phyloP scores from a whole-genome alignment of 2,329 filamentous ascomycete genomes.

The Ophiocordyceps unilateralis region DNA sequence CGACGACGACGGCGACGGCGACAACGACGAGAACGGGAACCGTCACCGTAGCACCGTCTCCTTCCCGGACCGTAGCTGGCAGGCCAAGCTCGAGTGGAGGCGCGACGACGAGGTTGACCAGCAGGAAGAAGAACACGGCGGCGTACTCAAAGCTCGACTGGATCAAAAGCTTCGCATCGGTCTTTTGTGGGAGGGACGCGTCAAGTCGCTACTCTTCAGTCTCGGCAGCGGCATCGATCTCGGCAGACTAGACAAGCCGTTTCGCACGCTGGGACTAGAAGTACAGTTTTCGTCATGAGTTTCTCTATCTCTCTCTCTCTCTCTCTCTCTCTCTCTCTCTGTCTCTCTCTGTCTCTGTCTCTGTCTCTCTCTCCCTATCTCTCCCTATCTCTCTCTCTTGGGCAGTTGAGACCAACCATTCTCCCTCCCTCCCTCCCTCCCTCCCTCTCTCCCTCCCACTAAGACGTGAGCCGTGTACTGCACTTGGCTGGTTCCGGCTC shows the following conservation, averaged over 20 bases:
- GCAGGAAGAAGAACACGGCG: constrained; percentile 51
- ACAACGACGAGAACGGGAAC: neutral
- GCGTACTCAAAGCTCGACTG: constrained; percentile 76
- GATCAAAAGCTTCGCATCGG: constrained; percentile 80
- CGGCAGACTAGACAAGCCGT: constrained; percentile 56
- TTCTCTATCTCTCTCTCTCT: too few relatives aligned
- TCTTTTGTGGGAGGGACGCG: constrained; percentile 78
- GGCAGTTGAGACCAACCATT: too few relatives aligned
- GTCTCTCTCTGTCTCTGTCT: too few relatives aligned
- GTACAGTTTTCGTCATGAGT: constrained; percentile 62
- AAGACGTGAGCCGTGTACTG: too few relatives aligned
- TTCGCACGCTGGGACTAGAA: constrained; percentile 61
- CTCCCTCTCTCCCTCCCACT: too few relatives aligned
- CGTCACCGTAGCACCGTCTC: neutral
- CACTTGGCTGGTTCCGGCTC: too few relatives aligned
- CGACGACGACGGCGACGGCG: neutral
- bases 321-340: too few relatives aligned
- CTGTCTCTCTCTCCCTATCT: too few relatives aligned
- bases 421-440: too few relatives aligned
- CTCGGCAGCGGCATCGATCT: constrained; percentile 75
- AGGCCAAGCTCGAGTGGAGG: constrained; percentile 33
- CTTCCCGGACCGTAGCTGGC: constrained; percentile 23
- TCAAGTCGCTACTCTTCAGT: constrained; percentile 86
- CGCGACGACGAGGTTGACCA: constrained; percentile 3
- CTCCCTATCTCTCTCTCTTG: too few relatives aligned